Base-by-base conservation (phyloP, 805 yeast species). In the Myxozyma monticola region DNA sequence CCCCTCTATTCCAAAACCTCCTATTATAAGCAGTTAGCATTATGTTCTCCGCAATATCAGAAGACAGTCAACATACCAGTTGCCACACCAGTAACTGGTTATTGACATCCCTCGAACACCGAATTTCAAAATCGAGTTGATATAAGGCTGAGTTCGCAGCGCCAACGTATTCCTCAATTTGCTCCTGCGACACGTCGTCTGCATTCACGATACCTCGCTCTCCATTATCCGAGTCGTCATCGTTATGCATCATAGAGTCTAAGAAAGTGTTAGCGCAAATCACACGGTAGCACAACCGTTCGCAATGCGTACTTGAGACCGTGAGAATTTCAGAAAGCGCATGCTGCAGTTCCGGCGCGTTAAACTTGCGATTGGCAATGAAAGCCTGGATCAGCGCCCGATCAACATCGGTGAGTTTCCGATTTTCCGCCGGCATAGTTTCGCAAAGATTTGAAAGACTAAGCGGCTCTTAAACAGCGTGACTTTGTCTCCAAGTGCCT, bases 361-460 rank as follows among this genome's bases (percentile, higher is more conserved):
- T 29, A n/a, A 52, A 30, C 24, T 6, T 40, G 15, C 56, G 49
- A 8, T 40, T 42, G 15, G 45, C 51, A 8, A 52, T 24, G 22
- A 52, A 52, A 4, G 49, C 45, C 29, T 52, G 56, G 12, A 52
- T 37, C 15, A 52, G 37, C 17, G 53, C 56, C 12, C 53, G 21
- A 25, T 52, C 50, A 4, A 41, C 56, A 28, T 52, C 53, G 3
- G 50, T 43, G n/a, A 39, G 18, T 7, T 18, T 25, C 17, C 36
- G 25, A 10, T 25, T 37, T 7, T 37, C 44, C 12, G 26, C 15
- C 25, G n/a, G 4, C 36, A 40, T 31, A 31, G 29, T 28, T n/a
- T n/a, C n/a, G n/a, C n/a, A n/a, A n/a, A n/a, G n/a, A n/a, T n/a
- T n/a, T n/a, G n/a, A n/a, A n/a, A n/a, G n/a, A n/a, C n/a, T n/a